These are phyloP conservation scores for Physaria fendleri DNA, from an alignment of 345 rosid species.

Conservation along the genomic window DNA sequence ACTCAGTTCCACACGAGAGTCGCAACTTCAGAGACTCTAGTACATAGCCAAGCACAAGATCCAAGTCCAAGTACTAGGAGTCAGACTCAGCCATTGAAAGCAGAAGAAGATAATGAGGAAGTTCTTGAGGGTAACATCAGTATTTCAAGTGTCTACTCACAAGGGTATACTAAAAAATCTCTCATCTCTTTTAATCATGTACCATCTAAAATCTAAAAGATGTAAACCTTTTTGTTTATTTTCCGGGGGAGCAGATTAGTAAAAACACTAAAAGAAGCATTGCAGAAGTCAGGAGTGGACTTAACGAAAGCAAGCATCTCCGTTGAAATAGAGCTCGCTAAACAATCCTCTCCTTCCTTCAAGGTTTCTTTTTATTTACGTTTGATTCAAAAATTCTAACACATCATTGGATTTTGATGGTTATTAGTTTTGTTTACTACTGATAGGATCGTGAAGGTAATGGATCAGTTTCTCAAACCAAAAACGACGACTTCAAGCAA, in stretches of 20 bases:
- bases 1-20: constrained; percentile 37
- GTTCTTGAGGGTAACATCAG: constrained; percentile 72
- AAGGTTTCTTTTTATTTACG: constrained; percentile 19
- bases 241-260: constrained; percentile 48
- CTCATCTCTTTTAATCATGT: not conserved
- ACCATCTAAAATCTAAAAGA: not conserved
- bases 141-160: constrained; percentile 81
- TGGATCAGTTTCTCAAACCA: constrained; percentile 15
- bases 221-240: not conserved
- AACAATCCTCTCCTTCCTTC: constrained; percentile 32
- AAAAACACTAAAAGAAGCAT: constrained; percentile 66
- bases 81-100: constrained; percentile 31
- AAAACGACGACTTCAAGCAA: constrained; percentile 25
- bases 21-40: constrained; percentile 26
- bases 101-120: constrained; percentile 40
- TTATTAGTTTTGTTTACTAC: not conserved
- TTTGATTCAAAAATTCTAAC: not conserved
- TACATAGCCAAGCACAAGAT: constrained; percentile 7
- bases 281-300: constrained; percentile 86
- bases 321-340: constrained; percentile 81
- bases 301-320: constrained; percentile 80
- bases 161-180: constrained; percentile 47
- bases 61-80: constrained; percentile 29
- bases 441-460: constrained; percentile 17
- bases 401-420: not conserved